phyloP scores from a whole-genome alignment of 2,329 filamentous ascomycete genomes.

The Proliferodiscus dingleyae region DNA sequence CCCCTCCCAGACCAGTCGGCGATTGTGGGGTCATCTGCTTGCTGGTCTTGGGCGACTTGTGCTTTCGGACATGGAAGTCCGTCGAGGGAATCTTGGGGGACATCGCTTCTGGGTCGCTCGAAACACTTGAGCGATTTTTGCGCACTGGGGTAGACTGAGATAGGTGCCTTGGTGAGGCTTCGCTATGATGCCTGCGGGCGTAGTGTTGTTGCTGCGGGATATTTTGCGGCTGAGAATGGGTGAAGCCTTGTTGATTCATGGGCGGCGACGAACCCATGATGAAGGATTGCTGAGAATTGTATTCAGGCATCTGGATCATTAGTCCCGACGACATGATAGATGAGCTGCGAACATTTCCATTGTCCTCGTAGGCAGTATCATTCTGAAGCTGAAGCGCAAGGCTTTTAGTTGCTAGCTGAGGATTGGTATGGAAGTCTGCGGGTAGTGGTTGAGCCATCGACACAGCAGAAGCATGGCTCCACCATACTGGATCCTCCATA shows the following conservation, averaged over 20 bases:
- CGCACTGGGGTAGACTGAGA: constrained; percentile 5
- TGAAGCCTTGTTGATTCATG: constrained; percentile 16
- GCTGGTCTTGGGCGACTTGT: constrained; percentile 15
- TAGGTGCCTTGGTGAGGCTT: constrained; percentile 9
- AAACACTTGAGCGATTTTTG: constrained; percentile 6
- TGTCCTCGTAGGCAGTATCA: constrained; percentile 21
- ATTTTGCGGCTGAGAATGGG: constrained; percentile 7
- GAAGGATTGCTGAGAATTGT: constrained; percentile 18
- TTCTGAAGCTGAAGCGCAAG: constrained; percentile 29
- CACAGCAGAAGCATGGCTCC: constrained; percentile 25
- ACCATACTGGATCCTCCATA: constrained; percentile 25
- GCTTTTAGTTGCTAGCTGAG: constrained; percentile 25
- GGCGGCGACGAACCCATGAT: constrained; percentile 17
- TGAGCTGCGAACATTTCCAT: constrained; percentile 14
- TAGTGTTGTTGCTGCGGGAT: constrained; percentile 6
- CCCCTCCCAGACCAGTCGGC: constrained; percentile 31
- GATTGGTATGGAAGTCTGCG: constrained; percentile 20
- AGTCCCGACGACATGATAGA: constrained; percentile 22
- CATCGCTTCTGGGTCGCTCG: constrained; percentile 15
- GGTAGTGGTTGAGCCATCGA: constrained; percentile 27
- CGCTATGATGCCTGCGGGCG: constrained; percentile 5
- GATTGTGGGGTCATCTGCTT: constrained; percentile 34
- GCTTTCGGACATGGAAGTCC: constrained; percentile 24
- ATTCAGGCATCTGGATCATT: constrained; percentile 28
- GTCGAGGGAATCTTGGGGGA: constrained; percentile 8